A percentile compares a stretch with the other conserved stretches of the same genome.
Conservation (phyloP, 352 stramenopile species). For the Phytophthora lateralis region DNA sequence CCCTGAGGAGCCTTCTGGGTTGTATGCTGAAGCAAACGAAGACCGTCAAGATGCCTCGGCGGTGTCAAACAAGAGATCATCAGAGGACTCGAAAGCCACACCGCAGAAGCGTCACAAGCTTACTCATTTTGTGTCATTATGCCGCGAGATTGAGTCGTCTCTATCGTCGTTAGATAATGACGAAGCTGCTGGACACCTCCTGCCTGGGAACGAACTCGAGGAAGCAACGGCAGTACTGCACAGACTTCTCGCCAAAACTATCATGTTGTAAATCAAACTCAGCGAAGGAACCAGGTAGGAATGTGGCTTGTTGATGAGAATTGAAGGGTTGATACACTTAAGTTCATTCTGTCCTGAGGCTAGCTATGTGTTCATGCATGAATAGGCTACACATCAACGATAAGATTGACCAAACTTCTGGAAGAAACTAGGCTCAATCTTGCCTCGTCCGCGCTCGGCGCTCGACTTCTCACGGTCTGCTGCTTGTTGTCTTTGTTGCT, state of each 20-base stretch:
- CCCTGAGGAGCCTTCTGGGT: conserved; percentile 27
- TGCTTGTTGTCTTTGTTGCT: conserved; percentile 55
- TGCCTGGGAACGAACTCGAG: conserved; percentile 56
- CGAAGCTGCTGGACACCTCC: conserved; percentile 29
- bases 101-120: conserved; percentile 35
- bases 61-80: conserved; percentile 21
- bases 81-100: conserved; percentile 5
- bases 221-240: conserved; percentile 51
- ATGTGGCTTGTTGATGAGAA: conserved; percentile 1
- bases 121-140: conserved; percentile 40
- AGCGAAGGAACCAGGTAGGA: conserved; percentile 1
- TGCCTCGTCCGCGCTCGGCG: conserved; percentile 51
- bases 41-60: background rate
- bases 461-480: conserved; percentile 63
- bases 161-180: conserved; percentile 35
- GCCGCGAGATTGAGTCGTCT: conserved; percentile 51
- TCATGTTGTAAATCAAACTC: conserved; percentile 19
- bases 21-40: conserved; percentile 17
- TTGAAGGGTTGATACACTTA: conserved; percentile 11
- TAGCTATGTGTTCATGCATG: conserved; percentile 1
- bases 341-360: conserved; percentile 10
- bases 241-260: conserved; percentile 45
- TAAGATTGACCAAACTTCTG: conserved; percentile 78
- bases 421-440: conserved; percentile 80
- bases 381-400: conserved; percentile 45